phyloP scores from a whole-genome alignment of 441 rosid species.

The Populus tomentosa region DNA sequence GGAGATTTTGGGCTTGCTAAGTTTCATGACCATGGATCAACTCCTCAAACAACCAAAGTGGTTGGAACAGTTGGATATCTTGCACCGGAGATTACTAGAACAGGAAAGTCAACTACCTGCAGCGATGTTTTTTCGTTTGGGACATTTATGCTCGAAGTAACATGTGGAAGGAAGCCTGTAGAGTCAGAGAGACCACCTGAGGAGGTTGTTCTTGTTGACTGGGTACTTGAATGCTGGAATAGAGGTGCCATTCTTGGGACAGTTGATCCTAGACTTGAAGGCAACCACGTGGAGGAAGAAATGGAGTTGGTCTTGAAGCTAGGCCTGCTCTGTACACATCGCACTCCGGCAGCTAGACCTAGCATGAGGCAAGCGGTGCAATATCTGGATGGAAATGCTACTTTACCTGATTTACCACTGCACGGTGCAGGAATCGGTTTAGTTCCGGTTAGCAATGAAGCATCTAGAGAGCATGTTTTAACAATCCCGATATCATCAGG shows the following conservation, averaged over 20 bases:
- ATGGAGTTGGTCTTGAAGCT: slow-evolving; percentile 55
- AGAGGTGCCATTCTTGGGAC: slow-evolving; percentile 35
- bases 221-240: slow-evolving; percentile 46
- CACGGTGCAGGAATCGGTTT: slow-evolving; percentile 25
- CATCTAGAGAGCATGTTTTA: background rate
- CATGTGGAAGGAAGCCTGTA: slow-evolving; percentile 59
- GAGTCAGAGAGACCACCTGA: slow-evolving; percentile 22
- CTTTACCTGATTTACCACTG: slow-evolving; percentile 28
- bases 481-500: background rate
- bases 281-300: slow-evolving; percentile 35
- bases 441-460: background rate
- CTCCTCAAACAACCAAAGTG: slow-evolving; percentile 23
- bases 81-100: slow-evolving; percentile 45
- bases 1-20: slow-evolving; percentile 44
- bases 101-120: slow-evolving; percentile 45
- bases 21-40: slow-evolving; percentile 29
- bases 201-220: slow-evolving; percentile 37
- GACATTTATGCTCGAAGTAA: slow-evolving; percentile 58
- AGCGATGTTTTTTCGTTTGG: slow-evolving; percentile 66
- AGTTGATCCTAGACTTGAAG: slow-evolving; percentile 44
- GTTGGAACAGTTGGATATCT: slow-evolving; percentile 40
- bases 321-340: slow-evolving; percentile 45
- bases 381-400: slow-evolving; percentile 37
- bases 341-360: slow-evolving; percentile 35
- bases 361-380: slow-evolving; percentile 45